Evolutionary conservation across 2,329 filamentous ascomycete genomes (phyloP), one percentile per base, ranked within the genome.

Genomic region (Corinectria fuckeliana): DNA sequence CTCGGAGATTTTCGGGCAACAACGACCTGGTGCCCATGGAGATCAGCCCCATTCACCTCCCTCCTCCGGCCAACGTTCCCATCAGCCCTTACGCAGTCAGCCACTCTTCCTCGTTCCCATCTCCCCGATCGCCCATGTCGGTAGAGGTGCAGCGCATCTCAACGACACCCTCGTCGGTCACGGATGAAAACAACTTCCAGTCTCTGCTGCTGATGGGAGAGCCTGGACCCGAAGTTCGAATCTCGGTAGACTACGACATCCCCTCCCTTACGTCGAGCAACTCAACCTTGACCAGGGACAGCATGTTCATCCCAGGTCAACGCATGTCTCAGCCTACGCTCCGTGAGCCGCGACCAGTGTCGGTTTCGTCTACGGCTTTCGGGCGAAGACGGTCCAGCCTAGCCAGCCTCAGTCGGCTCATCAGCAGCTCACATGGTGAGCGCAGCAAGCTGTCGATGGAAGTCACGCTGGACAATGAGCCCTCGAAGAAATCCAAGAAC

Each of bases 281-380:
- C 66, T 93, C 91, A 9, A 92, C 89, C 9, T 91, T 89, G 85
- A 90, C 88, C 6, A 84, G 87, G 44, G 88, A 91, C 65, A 91
- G 89, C 67, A 79, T 79, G 32, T 82, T 82, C 42, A 67, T 74
- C 1, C 69, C 80, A 52, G 73, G 75, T 74, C 68, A 79, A 63
- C 80, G 82, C 30, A 80, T 83, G 61, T 80, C 81, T 7, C 80
- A 81, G 45, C 74, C 80, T 39, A 77, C 77, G 3, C 77, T 81
- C 28, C 78, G 80, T 14, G 83, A 86, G 18, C 84, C 88, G 64
- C 82, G 87, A 4, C 87, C 87, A 1, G 82, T 85, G 5, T 89
- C 87, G 0, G 83, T 89, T 25, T 87, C 85, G 2, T 83, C 84
- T 11, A 80, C 83, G 10, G 82, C 85, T 3, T 88, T 89, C 61